A percentile compares a stretch with the other conserved stretches of the same genome.
phyloP scores from a whole-genome alignment of 768 basidiomycete species.

The Tylopilus rubrobrunneus region DNA sequence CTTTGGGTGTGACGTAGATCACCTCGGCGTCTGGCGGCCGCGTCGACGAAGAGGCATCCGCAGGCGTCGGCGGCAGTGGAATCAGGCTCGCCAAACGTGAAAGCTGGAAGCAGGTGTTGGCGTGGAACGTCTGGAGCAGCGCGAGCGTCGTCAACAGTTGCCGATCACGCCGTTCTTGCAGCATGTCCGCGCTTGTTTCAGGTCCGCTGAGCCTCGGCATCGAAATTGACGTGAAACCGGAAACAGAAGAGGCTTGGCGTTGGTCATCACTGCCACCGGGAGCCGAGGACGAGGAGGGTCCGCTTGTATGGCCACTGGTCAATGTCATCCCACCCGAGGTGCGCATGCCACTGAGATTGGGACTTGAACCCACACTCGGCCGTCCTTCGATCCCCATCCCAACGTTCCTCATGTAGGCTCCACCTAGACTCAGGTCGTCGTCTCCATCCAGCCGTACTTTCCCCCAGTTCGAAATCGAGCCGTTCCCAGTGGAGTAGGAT shows the following conservation, averaged over 20 bases:
- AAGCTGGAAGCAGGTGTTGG: conserved; percentile 57
- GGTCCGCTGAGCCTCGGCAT: conserved; percentile 29
- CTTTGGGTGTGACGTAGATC: conserved; percentile 55
- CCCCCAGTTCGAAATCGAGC: too few species aligned
- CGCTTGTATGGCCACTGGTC: conserved; percentile 37
- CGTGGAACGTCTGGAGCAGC: conserved; percentile 65
- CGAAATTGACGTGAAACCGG: conserved; percentile 15
- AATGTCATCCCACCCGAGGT: too few species aligned
- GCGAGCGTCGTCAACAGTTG: conserved; percentile 48
- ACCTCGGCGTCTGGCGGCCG: too few species aligned
- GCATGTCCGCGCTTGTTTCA: background rate
- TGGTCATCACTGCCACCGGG: conserved; percentile 25
- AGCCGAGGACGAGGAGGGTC: conserved; percentile 24
- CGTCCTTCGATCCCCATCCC: too few species aligned
- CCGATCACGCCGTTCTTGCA: conserved; percentile 32
- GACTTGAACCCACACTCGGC: too few species aligned
- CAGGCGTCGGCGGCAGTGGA: conserved; percentile 7
- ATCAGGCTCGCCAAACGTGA: conserved; percentile 37
- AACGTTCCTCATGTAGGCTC: too few species aligned
- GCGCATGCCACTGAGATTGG: too few species aligned
- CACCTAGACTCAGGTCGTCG: too few species aligned
- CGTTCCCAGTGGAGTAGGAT: too few species aligned
- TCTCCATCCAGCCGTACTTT: too few species aligned
- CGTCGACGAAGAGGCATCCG: too few species aligned
- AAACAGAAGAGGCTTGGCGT: conserved; percentile 33